A percentile compares a stretch with the other conserved stretches of the same genome.
Conservation (phyloP, 331 rosid species). For the Telfairia occidentalis region DNA sequence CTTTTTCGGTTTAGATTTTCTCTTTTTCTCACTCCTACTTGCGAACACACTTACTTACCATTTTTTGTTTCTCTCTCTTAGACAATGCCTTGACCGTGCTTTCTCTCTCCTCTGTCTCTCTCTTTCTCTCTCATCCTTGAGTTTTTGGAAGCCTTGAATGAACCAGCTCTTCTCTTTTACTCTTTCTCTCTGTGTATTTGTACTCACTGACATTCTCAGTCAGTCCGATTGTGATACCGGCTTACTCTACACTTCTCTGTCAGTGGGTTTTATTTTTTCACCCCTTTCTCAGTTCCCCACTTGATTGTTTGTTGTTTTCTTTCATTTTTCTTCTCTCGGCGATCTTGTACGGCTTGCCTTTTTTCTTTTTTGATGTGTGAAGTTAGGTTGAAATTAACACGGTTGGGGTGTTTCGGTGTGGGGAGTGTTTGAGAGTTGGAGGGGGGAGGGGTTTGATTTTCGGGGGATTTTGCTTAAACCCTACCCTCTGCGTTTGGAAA, state of each 20-base stretch:
- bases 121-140: slow-evolving; percentile 11
- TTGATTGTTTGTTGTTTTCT: background rate
- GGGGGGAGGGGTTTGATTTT: slow-evolving; percentile 10
- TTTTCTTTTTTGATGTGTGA: background rate
- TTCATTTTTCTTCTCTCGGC: background rate
- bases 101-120: slow-evolving; percentile 13
- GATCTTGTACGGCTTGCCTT: background rate
- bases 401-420: background rate
- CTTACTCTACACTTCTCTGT: slow-evolving; percentile 5
- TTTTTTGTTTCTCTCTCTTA: background rate
- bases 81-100: slow-evolving; percentile 16
- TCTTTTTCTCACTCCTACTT: background rate
- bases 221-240: slow-evolving; percentile 43
- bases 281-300: background rate
- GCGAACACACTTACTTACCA: background rate
- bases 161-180: slow-evolving; percentile 18
- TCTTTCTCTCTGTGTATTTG: slow-evolving; percentile 17
- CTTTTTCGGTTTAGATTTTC: slow-evolving; percentile 12
- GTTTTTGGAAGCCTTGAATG: slow-evolving; percentile 18
- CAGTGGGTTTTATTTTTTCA: background rate
- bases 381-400: background rate
- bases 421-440: background rate
- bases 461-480: slow-evolving; percentile 1
- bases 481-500: slow-evolving; percentile 16
- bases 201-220: slow-evolving; percentile 36